Evolutionary conservation across 73 alveolate genomes (phyloP).

Genomic region (Stentor roeselii): DNA sequence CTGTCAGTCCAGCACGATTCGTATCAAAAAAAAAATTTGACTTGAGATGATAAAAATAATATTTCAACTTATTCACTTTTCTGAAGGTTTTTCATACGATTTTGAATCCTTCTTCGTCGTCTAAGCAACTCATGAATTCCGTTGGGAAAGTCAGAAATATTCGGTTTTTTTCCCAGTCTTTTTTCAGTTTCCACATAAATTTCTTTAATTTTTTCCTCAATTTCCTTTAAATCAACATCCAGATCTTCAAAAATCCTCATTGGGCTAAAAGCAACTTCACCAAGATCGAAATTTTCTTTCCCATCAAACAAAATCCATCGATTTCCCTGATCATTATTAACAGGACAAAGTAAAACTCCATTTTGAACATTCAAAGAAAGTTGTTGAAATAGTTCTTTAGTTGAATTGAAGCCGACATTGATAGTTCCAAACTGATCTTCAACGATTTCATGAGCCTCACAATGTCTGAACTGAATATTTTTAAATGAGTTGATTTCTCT

Average conservation of each 20-base stretch:
- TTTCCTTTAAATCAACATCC: background rate
- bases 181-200: conserved; percentile 10
- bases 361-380: background rate
- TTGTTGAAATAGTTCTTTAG: background rate
- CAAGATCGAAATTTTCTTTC: background rate
- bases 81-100: background rate
- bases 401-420: conserved; percentile 11
- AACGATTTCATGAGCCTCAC: conserved; percentile 23
- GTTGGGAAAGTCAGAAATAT: background rate
- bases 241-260: background rate
- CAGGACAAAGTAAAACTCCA: conserved; percentile 1
- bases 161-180: background rate
- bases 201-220: background rate
- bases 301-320: background rate
- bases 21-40: no score
- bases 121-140: background rate
- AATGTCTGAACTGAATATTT: background rate
- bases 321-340: background rate
- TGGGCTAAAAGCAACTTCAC: conserved; percentile 20
- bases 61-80: no score
- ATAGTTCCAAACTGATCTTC: background rate
- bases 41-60: background rate
- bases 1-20: background rate
- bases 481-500: background rate
- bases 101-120: background rate